These are phyloP conservation scores for Xylaria scruposa DNA, from an alignment of 495 filamentous ascomycete genomes.

Conservation along the genomic window DNA sequence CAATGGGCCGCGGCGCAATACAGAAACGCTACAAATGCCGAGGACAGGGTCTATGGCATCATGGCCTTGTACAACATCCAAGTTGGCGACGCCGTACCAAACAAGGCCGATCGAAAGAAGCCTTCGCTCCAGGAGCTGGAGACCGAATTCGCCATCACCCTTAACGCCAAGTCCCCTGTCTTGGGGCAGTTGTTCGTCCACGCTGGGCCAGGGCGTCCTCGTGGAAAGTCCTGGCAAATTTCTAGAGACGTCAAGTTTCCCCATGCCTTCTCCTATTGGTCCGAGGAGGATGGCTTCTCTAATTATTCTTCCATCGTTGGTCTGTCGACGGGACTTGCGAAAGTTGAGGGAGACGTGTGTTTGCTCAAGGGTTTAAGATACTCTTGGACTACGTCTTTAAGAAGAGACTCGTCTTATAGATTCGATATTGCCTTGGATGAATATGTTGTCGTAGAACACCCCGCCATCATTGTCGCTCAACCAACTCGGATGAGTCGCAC, in stretches of 20 bases:
- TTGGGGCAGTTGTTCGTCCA: background rate
- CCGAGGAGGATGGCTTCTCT: background rate
- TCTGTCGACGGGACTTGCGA: background rate
- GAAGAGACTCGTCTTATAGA: background rate
- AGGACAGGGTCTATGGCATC: background rate
- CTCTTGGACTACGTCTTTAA: background rate
- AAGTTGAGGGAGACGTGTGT: background rate
- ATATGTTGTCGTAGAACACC: background rate
- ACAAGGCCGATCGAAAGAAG: background rate
- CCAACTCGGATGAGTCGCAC: background rate
- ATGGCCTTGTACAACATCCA: background rate
- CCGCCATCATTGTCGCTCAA: background rate
- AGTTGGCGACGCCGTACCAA: background rate
- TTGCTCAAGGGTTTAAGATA: background rate
- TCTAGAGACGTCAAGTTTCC: background rate
- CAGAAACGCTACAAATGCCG: background rate
- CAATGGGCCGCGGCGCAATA: background rate
- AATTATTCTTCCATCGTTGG: background rate
- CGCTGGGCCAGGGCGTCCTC: background rate
- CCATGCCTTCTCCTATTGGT: background rate
- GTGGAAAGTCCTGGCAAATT: background rate
- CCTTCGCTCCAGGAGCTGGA: background rate
- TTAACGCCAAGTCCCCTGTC: background rate
- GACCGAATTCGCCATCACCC: background rate
- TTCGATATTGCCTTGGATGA: background rate